Evolutionary conservation across 2,329 filamentous ascomycete genomes (phyloP).

Genomic region (Emmonsiellopsis sp.): DNA sequence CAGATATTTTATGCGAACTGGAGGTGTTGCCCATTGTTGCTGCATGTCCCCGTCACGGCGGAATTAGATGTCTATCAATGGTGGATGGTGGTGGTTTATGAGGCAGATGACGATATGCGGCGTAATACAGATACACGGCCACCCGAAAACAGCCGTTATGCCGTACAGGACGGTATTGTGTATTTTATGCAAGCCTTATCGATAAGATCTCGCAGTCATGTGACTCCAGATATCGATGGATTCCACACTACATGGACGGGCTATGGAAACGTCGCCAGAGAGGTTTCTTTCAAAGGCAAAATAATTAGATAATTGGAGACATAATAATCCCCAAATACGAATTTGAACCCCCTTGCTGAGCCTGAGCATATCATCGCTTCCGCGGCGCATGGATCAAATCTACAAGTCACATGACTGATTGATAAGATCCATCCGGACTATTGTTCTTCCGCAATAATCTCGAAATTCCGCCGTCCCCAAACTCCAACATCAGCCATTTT

Average conservation of each 20-base stretch:
- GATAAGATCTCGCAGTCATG: slow-evolving; percentile 6
- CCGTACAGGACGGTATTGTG: background rate
- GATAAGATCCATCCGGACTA: background rate
- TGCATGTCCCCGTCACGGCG: slow-evolving; percentile 18
- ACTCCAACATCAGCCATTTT: too few relatives aligned
- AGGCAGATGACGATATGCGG: background rate
- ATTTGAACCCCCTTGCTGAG: background rate
- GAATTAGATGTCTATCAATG: background rate
- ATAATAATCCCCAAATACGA: background rate
- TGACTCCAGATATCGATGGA: background rate
- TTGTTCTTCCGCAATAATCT: background rate
- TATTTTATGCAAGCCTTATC: slow-evolving; percentile 4
- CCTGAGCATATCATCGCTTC: background rate
- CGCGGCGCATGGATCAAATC: too few relatives aligned
- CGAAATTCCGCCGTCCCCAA: background rate
- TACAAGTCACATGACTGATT: background rate
- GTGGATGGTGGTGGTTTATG: background rate
- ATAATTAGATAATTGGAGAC: background rate
- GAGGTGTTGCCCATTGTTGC: slow-evolving; percentile 53
- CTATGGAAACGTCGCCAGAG: background rate
- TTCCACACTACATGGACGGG: background rate
- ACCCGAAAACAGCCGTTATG: background rate
- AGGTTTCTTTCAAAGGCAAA: background rate
- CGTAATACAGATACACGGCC: background rate
- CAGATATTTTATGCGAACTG: slow-evolving; percentile 57